Evolutionary conservation across 106 monocot species (phyloP).

Genomic region (Agapanthus africanus): DNA sequence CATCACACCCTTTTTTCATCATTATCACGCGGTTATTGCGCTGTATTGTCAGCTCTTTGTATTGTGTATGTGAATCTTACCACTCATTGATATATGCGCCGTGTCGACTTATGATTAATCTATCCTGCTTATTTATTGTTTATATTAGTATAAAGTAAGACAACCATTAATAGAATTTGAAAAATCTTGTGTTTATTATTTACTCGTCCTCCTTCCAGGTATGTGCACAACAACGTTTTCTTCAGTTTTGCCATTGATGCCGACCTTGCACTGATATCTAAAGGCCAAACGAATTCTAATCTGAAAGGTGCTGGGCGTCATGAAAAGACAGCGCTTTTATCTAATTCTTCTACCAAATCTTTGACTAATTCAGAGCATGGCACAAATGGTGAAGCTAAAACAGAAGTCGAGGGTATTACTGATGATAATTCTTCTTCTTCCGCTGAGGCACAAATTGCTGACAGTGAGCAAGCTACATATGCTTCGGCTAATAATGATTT

Average conservation of each 20-base stretch:
- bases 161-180: background rate
- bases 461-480: constrained; percentile 95
- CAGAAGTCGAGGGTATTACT: constrained; percentile 14
- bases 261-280: constrained; percentile 64
- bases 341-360: constrained; percentile 12
- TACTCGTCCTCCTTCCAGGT: constrained; percentile 43
- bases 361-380: constrained; percentile 5
- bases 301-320: constrained; percentile 10
- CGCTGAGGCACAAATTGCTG: constrained; percentile 51
- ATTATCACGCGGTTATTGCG: too few species aligned
- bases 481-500: constrained; percentile 99
- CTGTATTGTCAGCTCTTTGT: background rate
- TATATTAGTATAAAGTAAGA: background rate
- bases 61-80: background rate
- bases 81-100: background rate
- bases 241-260: constrained; percentile 97
- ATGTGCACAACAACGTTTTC: constrained; percentile 99
- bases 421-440: constrained; percentile 17
- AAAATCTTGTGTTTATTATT: background rate
- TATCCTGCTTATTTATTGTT: background rate
- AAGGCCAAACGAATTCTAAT: constrained; percentile 24
- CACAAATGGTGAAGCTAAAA: constrained; percentile 14
- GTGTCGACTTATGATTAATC: background rate
- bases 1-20: too few species aligned
- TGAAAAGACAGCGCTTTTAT: constrained; percentile 12